Base-by-base conservation (phyloP, 768 basidiomycete genomes). In the Hydnum rufescens region DNA sequence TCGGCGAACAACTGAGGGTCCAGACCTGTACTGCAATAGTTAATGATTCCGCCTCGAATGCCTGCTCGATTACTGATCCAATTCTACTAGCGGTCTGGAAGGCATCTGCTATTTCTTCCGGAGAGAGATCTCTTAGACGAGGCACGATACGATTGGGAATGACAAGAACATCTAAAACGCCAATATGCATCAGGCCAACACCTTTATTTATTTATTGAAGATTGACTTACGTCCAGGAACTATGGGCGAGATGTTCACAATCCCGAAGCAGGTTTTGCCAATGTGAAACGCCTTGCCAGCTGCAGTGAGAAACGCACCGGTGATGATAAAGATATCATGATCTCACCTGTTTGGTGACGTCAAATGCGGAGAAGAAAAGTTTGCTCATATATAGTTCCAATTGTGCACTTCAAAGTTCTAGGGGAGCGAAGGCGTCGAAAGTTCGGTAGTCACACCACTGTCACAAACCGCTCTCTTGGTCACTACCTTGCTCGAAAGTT, bases 211-310 rank as follows among this genome's bases (percentile, higher is more conserved):
- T 3, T 19, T 44, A 18, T 32, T 53, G 46, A 48, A 8, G 22
- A 46, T 23, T 6, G 36, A 74, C 86, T 67, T 65, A 97, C 93
- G 90, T 47, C 90, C 90, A 36, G 89, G 88, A 5, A 92, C 77
- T 58, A 95, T 79, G 1, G 92, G 93, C 60, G 89, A 95, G 55
- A 95, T 75, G 63, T 97, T 97, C 44, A 96, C 92, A 56, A 95
- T 81, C 1, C 85, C 93, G 64, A 74, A 83, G 0, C 82, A 76
- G 8, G 82, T 70, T 1, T 75, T 58, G 3, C 76, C 73, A 25
- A 76, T 72, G 60, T 82, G 80, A 64, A 92, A 66, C 5, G 61
- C 63, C 63, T 61, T 59, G 1, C 58, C 13, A 47, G 26, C 13
- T 47, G 36, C 13, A 47, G 44, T 13, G 44, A 16, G 25, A 26